phyloP scores from a whole-genome alignment of 768 basidiomycete species.

The Wakefieldia striispora region DNA sequence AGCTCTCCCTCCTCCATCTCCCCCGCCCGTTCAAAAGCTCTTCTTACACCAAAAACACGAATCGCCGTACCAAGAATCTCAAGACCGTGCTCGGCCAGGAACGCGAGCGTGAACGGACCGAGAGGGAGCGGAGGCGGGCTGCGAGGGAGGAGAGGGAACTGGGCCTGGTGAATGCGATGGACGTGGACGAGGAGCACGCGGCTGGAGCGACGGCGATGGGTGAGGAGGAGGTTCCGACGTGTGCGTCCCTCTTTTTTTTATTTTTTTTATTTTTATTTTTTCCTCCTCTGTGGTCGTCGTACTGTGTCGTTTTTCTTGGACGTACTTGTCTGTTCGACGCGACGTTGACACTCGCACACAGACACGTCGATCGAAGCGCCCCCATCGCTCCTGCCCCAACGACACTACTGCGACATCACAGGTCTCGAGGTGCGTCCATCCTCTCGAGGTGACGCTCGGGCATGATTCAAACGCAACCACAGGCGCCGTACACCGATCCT shows the following conservation, averaged over 20 bases:
- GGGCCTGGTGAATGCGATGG: slow-evolving; percentile 44
- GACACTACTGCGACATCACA: slow-evolving; percentile 83
- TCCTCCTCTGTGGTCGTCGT: too few relatives aligned
- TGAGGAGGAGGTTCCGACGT: slow-evolving; percentile 68
- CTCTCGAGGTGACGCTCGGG: background rate
- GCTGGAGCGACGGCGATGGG: too few relatives aligned
- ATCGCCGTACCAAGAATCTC: slow-evolving; percentile 73
- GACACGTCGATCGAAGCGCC: slow-evolving; percentile 84
- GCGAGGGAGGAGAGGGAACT: slow-evolving; percentile 52
- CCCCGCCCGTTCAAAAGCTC: slow-evolving; percentile 81
- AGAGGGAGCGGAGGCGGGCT: slow-evolving; percentile 55
- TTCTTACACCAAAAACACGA: slow-evolving; percentile 64
- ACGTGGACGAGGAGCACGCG: slow-evolving; percentile 62
- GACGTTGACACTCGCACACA: too few relatives aligned
- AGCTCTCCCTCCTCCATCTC: slow-evolving; percentile 66
- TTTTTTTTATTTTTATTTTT: too few relatives aligned
- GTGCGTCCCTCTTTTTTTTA: slow-evolving; percentile 41
- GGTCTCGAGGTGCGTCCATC: slow-evolving; percentile 61
- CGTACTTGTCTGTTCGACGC: too few relatives aligned
- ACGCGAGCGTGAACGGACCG: slow-evolving; percentile 69
- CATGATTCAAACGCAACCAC: background rate
- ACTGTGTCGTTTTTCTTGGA: too few relatives aligned
- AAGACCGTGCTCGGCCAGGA: slow-evolving; percentile 79
- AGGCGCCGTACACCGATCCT: slow-evolving; percentile 86
- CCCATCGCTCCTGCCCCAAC: slow-evolving; percentile 73